Base-by-base conservation (phyloP, 83 land plant genomes). In the Isoetes engelmannii region DNA sequence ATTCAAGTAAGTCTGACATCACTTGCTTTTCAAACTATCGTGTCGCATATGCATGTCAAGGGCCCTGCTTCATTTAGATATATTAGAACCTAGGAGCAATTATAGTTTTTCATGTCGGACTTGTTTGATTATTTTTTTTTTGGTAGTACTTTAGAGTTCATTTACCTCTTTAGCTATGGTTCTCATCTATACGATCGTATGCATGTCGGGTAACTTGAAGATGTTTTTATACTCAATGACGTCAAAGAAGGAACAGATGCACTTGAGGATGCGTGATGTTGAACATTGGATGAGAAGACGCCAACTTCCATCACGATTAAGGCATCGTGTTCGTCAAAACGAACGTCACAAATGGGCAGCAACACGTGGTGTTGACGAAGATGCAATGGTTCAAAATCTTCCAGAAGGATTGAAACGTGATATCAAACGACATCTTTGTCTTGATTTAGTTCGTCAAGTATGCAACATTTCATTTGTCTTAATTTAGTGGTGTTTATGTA, bases 1-100 rank as follows among this genome's bases (percentile, higher is more conserved):
- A 89, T 92, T 44, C 98, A 92, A 95, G 95, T 89, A 72, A 69
- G 62, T 19, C 3, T 12, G 8, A 1, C 9, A 59, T 59, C 19
- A 18, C 28, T 17, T 51, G 17, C 62, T 7, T 7, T 59, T 12
- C 62, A 59, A 18, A 18, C 62, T 3, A 8, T 4, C 4, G 3
- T 18, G 18, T 18, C 1, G 37, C 37, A 28, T 28, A 28, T 28
- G 37, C 37, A 28, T 28, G 37, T 28, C 37, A 28, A 2, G 37
- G 0, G 37, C 2, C 37, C 37, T 28, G 1, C 37, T 28, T 28
- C 37, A 28, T 28, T 28, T 28, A 28, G 37, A 28, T 28, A 28
- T 28, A 0, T 28, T 28, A 28, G 2, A 28, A 28, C 1, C 37
- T 28, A 28, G 37, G 37, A 28, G 37, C 37, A 28, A 28, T 2